Percentiles rank a stretch among this genome's conserved stretches.
phyloP scores from a whole-genome alignment of 108 stramenopile genomes.

The Chaetoceros muelleri region DNA sequence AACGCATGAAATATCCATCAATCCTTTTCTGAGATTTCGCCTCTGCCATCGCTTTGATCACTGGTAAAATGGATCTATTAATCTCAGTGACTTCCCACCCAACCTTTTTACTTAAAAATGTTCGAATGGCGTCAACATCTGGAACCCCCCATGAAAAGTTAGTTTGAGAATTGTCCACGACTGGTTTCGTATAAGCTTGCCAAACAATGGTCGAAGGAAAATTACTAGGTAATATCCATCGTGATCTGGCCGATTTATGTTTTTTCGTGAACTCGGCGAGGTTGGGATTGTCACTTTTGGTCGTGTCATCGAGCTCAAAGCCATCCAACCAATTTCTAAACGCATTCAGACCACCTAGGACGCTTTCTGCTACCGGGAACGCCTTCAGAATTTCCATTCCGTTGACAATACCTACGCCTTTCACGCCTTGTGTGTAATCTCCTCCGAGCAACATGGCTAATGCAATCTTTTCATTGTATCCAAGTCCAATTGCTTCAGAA shows the following conservation, averaged over 20 bases:
- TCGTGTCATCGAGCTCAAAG: conserved; percentile 40
- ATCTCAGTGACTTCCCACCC: conserved; percentile 82
- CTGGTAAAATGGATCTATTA: conserved; percentile 51
- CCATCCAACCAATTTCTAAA: conserved; percentile 87
- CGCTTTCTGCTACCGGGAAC: conserved; percentile 49
- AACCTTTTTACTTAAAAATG: conserved; percentile 56
- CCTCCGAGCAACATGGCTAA: conserved; percentile 94
- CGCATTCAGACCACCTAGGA: conserved; percentile 43
- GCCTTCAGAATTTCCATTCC: conserved; percentile 93
- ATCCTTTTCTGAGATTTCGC: conserved; percentile 71
- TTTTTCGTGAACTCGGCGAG: conserved; percentile 46
- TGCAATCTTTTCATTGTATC: conserved; percentile 68
- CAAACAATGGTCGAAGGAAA: conserved; percentile 73
- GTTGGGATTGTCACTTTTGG: conserved; percentile 5
- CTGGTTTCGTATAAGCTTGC: conserved; percentile 75
- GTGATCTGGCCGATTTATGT: conserved; percentile 64
- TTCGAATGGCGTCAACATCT: conserved; percentile 50
- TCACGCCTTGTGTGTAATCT: conserved; percentile 97
- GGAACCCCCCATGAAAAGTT: conserved; percentile 83
- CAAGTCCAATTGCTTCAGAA: conserved; percentile 80
- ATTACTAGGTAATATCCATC: conserved; percentile 72
- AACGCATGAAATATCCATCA: conserved; percentile 87
- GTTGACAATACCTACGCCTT: conserved; percentile 97
- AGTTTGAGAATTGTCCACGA: conserved; percentile 55
- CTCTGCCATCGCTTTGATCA: conserved; percentile 45